Conservation (phyloP, 257 asterid genomes). For the Petunia axillaris region DNA sequence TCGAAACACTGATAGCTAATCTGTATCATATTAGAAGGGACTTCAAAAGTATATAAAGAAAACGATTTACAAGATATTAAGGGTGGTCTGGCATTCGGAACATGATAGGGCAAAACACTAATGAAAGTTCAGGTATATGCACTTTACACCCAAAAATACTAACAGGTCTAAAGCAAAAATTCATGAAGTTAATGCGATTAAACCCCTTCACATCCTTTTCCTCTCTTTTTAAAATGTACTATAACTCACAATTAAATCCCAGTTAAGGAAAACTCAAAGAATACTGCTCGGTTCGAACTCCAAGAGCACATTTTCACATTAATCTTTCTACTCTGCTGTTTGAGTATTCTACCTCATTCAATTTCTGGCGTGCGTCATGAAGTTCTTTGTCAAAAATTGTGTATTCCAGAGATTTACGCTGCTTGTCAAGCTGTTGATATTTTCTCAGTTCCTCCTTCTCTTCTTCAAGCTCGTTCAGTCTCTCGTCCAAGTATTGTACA, state of each 20-base stretch:
- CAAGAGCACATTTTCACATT: not conserved
- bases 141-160: not conserved
- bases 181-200: not conserved
- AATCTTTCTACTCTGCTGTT: constrained; percentile 2
- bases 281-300: not conserved
- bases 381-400: constrained; percentile 94
- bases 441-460: constrained; percentile 94
- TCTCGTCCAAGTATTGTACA: constrained; percentile 95
- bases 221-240: not conserved
- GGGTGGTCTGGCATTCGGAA: not conserved
- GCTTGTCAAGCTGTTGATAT: constrained; percentile 92
- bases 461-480: constrained; percentile 96
- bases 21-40: not conserved
- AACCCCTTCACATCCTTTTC: not conserved
- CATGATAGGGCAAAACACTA: constrained; percentile 8
- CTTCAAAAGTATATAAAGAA: not conserved
- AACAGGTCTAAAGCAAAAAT: not conserved
- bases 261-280: constrained; percentile 18
- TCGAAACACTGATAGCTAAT: constrained; percentile 1
- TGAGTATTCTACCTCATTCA: constrained; percentile 55
- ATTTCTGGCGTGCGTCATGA: constrained; percentile 84
- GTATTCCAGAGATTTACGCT: constrained; percentile 91
- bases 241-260: constrained; percentile 8
- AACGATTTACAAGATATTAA: not conserved
- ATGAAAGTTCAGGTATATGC: not conserved